Evolutionary conservation across 768 basidiomycete species (phyloP).

Genomic region (Xanthoconium stramineum): DNA sequence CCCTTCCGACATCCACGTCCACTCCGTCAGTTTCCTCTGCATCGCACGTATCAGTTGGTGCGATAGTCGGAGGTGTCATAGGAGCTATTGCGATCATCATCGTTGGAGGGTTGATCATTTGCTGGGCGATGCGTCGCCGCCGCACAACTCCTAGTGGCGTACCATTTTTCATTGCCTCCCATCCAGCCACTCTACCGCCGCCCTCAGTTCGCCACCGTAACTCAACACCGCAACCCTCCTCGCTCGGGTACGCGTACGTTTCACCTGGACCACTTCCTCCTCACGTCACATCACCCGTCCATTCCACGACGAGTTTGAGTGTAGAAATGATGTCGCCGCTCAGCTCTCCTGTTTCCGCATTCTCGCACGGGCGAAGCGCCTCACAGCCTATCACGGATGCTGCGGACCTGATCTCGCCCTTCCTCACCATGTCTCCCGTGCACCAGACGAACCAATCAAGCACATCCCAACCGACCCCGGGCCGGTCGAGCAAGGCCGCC

Average conservation of each 20-base stretch:
- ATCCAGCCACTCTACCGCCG: not conserved
- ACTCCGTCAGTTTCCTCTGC: constrained; percentile 4
- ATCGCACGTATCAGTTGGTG: constrained; percentile 8
- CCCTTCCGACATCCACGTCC: constrained; percentile 11
- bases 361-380: not conserved
- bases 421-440: constrained; percentile 9
- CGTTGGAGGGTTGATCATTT: constrained; percentile 11
- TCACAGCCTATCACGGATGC: constrained; percentile 11
- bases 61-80: constrained; percentile 23
- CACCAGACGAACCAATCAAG: not conserved
- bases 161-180: constrained; percentile 1
- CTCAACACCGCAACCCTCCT: not conserved
- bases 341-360: not conserved
- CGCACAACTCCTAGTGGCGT: not conserved
- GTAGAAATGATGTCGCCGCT: not conserved
- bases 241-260: not conserved
- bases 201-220: not conserved
- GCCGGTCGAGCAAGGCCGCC: not conserved
- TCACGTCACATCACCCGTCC: constrained; percentile 1
- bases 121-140: constrained; percentile 9
- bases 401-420: constrained; percentile 24
- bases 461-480: not conserved
- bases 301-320: constrained; percentile 17
- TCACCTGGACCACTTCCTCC: not conserved
- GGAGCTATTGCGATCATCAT: constrained; percentile 15